Conservation (phyloP, 2,329 filamentous ascomycete genomes). For the Neonectria faginata region DNA sequence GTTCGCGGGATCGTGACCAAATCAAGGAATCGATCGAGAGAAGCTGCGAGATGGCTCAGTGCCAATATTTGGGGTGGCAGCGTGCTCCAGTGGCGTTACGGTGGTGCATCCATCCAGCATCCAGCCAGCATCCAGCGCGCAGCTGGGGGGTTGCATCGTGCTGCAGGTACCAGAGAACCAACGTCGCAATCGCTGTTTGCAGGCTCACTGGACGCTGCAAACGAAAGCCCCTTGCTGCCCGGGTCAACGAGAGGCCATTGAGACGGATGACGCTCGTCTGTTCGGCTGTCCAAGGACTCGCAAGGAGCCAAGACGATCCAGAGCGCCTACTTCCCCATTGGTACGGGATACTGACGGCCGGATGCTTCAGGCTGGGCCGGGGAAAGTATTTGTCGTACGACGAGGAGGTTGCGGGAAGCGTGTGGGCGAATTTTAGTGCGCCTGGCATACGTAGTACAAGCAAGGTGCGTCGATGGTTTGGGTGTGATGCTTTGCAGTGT, state of each 20-base stretch:
- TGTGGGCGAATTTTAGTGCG: conserved; percentile 24
- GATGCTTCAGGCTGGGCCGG: conserved; percentile 34
- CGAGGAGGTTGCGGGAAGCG: conserved; percentile 32
- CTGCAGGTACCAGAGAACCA: conserved; percentile 41
- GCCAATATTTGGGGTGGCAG: conserved; percentile 1
- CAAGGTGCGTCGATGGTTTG: conserved; percentile 2
- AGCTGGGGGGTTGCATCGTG: conserved; percentile 32
- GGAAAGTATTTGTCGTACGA: conserved; percentile 39
- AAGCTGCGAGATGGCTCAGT: conserved; percentile 18
- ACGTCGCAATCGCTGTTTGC: conserved; percentile 20
- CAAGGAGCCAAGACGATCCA: conserved; percentile 5
- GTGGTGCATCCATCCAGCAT: conserved; percentile 20
- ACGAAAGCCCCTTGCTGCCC: not conserved
- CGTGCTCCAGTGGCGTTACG: conserved; percentile 7
- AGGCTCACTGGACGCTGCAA: conserved; percentile 5
- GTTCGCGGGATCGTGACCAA: not conserved
- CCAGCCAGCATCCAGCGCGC: conserved; percentile 7
- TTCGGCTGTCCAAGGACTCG: not conserved
- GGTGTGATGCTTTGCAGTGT: conserved; percentile 8
- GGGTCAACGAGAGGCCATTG: not conserved
- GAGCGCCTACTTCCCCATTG: conserved; percentile 28
- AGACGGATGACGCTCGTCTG: not conserved
- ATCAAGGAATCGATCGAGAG: conserved; percentile 2
- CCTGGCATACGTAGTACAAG: not conserved
- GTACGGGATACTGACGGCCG: conserved; percentile 26